Percentiles rank a stretch among this genome's conserved stretches.
Conservation (phyloP, 75 land plant species). For the Sequoia sempervirens region DNA sequence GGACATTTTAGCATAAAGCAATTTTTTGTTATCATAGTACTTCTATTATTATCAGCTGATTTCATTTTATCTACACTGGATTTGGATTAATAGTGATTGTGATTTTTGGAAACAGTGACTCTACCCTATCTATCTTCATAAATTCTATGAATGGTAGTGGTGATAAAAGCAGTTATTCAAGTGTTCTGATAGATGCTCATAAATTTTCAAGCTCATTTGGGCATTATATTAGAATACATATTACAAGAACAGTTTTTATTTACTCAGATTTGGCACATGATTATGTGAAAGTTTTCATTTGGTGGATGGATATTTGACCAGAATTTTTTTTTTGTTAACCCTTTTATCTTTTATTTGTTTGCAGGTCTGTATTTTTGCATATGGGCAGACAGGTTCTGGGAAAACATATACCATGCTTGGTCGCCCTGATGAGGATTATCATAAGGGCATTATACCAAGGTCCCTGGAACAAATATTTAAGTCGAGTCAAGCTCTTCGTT, state of each 20-base stretch:
- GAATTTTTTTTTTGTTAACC: not conserved
- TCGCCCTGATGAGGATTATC: conserved; percentile 16
- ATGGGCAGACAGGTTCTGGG: conserved; percentile 40
- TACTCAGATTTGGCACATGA: not conserved
- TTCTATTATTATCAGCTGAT: not conserved
- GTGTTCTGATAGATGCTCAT: not conserved
- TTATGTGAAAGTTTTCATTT: not conserved
- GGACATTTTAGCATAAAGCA: not conserved
- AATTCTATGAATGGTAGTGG: not conserved
- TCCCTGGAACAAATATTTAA: conserved; percentile 32
- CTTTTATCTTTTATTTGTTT: not conserved
- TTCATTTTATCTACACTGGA: not conserved
- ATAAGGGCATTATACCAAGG: conserved; percentile 33
- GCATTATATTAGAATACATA: not conserved
- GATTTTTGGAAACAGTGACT: not conserved
- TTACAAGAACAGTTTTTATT: not conserved
- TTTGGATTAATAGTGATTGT: not conserved
- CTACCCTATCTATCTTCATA: not conserved
- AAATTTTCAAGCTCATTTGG: not conserved
- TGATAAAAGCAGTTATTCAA: not conserved
- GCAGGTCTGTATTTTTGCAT: conserved; percentile 41
- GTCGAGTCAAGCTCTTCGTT: conserved; percentile 30
- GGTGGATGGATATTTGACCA: not conserved
- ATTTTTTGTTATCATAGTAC: not conserved
- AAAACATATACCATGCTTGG: conserved; percentile 42